Evolutionary conservation across 1,139 yeast genomes (phyloP), one percentile per base, ranked within the genome.

Genomic region (Kodamaea fungicola): DNA sequence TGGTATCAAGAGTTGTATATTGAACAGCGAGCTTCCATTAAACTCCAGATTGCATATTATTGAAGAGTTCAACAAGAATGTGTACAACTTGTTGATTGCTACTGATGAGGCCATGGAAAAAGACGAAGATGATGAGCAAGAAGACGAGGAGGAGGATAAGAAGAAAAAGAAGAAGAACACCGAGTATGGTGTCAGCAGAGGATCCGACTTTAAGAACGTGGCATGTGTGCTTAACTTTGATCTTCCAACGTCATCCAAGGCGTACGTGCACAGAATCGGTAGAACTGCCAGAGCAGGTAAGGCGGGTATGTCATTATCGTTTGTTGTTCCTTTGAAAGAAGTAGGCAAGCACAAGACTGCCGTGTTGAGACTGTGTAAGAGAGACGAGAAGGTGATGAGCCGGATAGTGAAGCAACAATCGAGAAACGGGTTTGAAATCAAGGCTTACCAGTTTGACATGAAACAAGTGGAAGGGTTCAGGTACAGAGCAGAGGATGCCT

Each of bases 261-360:
- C 96, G 6, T 94, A 94, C 57, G 82, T 89, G 30, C 99, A 94
- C 61, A 78, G 99, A 57, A 78, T 94, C 33, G 99, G 99, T 36
- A 81, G 99, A 69, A 92, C 99, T 2, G 98, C 98, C 4, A 80
- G 99, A 62, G 98, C 96, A 6, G 96, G 96, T 35, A 88, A 88
- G 58, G 74, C 95, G 1, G 99, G 99, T 42, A 90, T 89, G 79
- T 85, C 97, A 0, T 74, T 94, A 42, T 89, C 97, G 22, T 92
- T 92, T 65, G 94, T 92, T 10, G 87, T 92, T 22, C 89, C 95
- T 12, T 64, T 68, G 29, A 84, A 81, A 42, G 90, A 87, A 54
- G 83, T 83, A 63, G 97, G 96, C 26, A 88, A 87, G 54, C 97
- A 92, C 64, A 88, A 83, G 57, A 78, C 83, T 27, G 90, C 97